A percentile compares a stretch with the other conserved stretches of the same genome.
These are phyloP conservation scores for Diplodia seriata DNA, from an alignment of 2,329 filamentous ascomycete genomes.

Conservation along the genomic window DNA sequence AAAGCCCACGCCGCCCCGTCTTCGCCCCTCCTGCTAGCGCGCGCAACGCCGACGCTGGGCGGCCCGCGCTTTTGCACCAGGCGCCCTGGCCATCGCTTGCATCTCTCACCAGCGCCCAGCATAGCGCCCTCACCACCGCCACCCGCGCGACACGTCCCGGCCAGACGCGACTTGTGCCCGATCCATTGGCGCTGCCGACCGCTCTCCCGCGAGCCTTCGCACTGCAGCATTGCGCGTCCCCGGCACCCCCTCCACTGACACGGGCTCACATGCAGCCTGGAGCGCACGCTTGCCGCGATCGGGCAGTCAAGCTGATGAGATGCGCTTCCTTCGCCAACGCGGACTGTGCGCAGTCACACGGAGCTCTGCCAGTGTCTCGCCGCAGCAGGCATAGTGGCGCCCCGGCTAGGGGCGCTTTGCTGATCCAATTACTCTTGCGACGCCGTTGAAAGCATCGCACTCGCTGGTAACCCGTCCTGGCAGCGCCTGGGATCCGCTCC, in stretches of 20 bases:
- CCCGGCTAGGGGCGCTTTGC: conserved; percentile 10
- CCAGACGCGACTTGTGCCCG: neutral
- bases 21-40: conserved; percentile 5
- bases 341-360: conserved; percentile 10
- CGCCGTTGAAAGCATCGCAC: conserved; percentile 24
- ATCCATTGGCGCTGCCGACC: conserved; percentile 10
- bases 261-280: conserved; percentile 16
- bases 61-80: conserved; percentile 18
- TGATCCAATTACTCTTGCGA: conserved; percentile 17
- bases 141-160: neutral
- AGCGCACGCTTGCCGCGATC: conserved; percentile 19
- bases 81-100: conserved; percentile 16
- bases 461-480: neutral
- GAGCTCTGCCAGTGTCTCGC: conserved; percentile 12
- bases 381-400: conserved; percentile 15
- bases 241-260: neutral
- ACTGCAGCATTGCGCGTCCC: conserved; percentile 28
- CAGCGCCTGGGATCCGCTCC: neutral
- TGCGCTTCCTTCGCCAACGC: neutral
- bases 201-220: neutral
- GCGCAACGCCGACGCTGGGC: conserved; percentile 11
- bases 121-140: conserved; percentile 14
- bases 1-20: neutral
- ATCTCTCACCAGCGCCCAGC: conserved; percentile 22
- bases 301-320: conserved; percentile 12